Conservation (phyloP, 768 basidiomycete genomes). For the Phanerochaete carnosa region DNA sequence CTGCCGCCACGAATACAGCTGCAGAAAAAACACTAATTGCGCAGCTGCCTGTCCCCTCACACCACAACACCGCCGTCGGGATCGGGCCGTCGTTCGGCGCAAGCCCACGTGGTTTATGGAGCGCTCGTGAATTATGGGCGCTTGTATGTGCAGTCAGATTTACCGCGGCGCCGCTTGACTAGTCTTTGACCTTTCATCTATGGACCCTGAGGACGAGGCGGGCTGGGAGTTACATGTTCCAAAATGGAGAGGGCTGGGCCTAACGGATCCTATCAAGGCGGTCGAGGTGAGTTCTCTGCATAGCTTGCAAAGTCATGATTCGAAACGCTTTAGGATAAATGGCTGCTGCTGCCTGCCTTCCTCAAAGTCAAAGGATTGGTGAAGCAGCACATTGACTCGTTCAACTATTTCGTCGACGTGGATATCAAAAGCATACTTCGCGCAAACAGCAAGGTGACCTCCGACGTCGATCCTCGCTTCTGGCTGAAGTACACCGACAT, state of each 20-base stretch:
- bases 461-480: conserved; percentile 95
- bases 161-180: neutral
- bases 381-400: conserved; percentile 98
- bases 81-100: neutral
- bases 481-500: conserved; percentile 98
- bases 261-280: conserved; percentile 88
- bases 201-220: conserved; percentile 28
- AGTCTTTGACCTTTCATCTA: neutral
- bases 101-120: neutral
- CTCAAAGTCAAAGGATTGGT: conserved; percentile 97
- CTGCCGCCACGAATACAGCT: no score
- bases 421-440: conserved; percentile 97
- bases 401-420: conserved; percentile 97
- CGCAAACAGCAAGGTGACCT: conserved; percentile 90
- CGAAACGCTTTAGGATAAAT: conserved; percentile 76
- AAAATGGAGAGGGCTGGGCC: conserved; percentile 72
- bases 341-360: conserved; percentile 95
- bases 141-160: neutral
- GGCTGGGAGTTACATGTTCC: conserved; percentile 58
- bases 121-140: neutral
- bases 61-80: no score
- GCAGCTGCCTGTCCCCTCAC: no score
- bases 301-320: neutral
- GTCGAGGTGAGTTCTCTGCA: conserved; percentile 64
- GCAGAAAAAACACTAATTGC: no score